Base-by-base conservation (phyloP, 208 protist genomes). In the Giardia muris region DNA sequence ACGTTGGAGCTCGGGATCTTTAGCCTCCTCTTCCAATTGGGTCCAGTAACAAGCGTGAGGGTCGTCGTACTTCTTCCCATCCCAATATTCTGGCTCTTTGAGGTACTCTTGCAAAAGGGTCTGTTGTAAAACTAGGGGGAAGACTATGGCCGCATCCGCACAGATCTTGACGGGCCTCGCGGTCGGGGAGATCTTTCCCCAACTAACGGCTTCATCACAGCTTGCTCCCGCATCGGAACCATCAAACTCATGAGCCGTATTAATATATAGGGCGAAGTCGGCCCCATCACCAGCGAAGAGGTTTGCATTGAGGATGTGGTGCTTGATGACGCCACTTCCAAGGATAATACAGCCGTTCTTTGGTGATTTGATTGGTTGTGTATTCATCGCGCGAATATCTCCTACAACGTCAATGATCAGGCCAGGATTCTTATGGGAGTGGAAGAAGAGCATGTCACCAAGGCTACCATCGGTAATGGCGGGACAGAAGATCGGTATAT, bases 401-500 rank as follows among this genome's bases (percentile, higher is more conserved):
- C 94, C 90, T 0, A 97, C 94, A 0, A 98, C 94, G 94, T 99
- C 98, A 0, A 99, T 93, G 0, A 98, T 95, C 10, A 99, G 95
- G 0, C 98, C 98, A 46, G 97, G 97, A 4, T 97, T 96, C 0
- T 96, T 97, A 86, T 97, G 99, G 39, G 97, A 98, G 95, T 99
- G 97, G 94, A 99, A 99, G 95, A 97, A 99, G 86, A 99, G 96
- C 98, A 99, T 99, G 94, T 99, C 98, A 42, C 99, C 98, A 92
- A 99, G 97, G 1, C 97, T 98, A 22, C 95, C 95, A 92, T 99
- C 98, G 43, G 98, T 99, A 3, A 99, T 67, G 0, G 98, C 98
- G 3, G 98, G 98, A 47, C 96, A 99, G 95, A 98, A 99, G 39
- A 99, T 95, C 19, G 98, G 98, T 92, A 99, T 99, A 88, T 97